These are phyloP conservation scores for Phytophthora syringae DNA, from an alignment of 352 stramenopile species.

Conservation along the genomic window DNA sequence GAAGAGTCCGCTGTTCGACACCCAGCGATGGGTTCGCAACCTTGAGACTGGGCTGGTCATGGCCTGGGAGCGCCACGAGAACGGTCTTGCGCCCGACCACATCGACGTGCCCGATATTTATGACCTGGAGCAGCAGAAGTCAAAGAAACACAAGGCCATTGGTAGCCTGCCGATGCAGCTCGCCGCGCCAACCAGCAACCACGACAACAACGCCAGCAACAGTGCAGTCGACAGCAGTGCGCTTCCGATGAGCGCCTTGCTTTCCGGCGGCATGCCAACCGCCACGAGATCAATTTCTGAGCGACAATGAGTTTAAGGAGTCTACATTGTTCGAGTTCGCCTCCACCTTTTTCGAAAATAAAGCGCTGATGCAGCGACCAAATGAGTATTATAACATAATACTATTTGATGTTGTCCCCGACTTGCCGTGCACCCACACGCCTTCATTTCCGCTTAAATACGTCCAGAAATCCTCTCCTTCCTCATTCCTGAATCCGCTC, in stretches of 20 bases:
- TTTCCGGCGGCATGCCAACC: slow-evolving; percentile 24
- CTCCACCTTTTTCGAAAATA: slow-evolving; percentile 31
- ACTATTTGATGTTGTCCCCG: slow-evolving; percentile 25
- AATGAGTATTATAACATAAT: slow-evolving; percentile 23
- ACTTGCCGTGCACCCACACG: too few relatives aligned
- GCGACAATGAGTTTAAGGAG: slow-evolving; percentile 41
- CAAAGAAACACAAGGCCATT: slow-evolving; percentile 23
- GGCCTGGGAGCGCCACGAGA: slow-evolving; percentile 80
- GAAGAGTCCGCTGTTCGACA: slow-evolving; percentile 85
- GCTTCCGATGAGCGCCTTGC: slow-evolving; percentile 44
- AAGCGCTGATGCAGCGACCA: slow-evolving; percentile 38
- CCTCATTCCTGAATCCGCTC: neutral
- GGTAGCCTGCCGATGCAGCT: slow-evolving; percentile 6
- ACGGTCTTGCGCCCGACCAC: slow-evolving; percentile 69
- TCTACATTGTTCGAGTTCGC: slow-evolving; percentile 9
- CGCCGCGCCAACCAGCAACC: neutral
- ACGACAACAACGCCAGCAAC: slow-evolving; percentile 13
- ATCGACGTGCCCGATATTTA: slow-evolving; percentile 84
- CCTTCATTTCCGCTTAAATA: too few relatives aligned
- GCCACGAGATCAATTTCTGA: slow-evolving; percentile 14
- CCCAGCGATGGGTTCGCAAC: slow-evolving; percentile 78
- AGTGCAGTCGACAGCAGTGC: slow-evolving; percentile 30
- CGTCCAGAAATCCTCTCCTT: too few relatives aligned
- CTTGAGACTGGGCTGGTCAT: slow-evolving; percentile 81
- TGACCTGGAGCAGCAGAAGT: slow-evolving; percentile 43